A percentile compares a stretch with the other conserved stretches of the same genome.
These are phyloP conservation scores for Cutaneotrichosporon sp. DNA, from an alignment of 1,284 basidiomycete genomes.

Conservation along the genomic window DNA sequence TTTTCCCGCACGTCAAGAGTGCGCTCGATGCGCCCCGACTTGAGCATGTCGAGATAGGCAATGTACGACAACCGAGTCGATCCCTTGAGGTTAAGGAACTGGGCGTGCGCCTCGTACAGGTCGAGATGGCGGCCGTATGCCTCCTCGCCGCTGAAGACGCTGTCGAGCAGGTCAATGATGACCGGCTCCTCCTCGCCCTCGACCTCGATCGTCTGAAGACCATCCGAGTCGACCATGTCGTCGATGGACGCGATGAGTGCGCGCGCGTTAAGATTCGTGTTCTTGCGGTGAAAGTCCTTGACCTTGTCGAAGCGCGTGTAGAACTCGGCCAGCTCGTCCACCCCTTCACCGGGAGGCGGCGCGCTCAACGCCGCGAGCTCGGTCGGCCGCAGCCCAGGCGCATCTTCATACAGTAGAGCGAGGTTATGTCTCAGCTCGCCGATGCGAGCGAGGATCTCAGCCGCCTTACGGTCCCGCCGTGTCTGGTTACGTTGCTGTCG, in stretches of 20 bases:
- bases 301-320: slow-evolving; percentile 90
- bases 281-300: slow-evolving; percentile 92
- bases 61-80: slow-evolving; percentile 79
- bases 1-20: slow-evolving; percentile 73
- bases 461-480: slow-evolving; percentile 80
- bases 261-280: slow-evolving; percentile 79
- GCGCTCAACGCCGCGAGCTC: slow-evolving; percentile 54
- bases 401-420: slow-evolving; percentile 70
- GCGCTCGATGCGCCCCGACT: slow-evolving; percentile 53
- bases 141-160: slow-evolving; percentile 94
- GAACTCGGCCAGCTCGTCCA: slow-evolving; percentile 83
- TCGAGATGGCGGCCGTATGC: slow-evolving; percentile 92
- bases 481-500: slow-evolving; percentile 58
- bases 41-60: slow-evolving; percentile 82
- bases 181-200: slow-evolving; percentile 69
- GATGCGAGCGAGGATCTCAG: slow-evolving; percentile 80
- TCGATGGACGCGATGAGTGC: slow-evolving; percentile 78
- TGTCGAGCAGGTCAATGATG: slow-evolving; percentile 62
- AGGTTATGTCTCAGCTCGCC: slow-evolving; percentile 67
- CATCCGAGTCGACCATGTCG: slow-evolving; percentile 59
- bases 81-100: slow-evolving; percentile 85
- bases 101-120: slow-evolving; percentile 80
- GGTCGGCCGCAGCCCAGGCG: slow-evolving; percentile 57
- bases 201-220: slow-evolving; percentile 52
- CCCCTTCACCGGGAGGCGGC: slow-evolving; percentile 53